Base-by-base conservation (phyloP, 1,284 basidiomycete species). In the Leccinum subatratum region DNA sequence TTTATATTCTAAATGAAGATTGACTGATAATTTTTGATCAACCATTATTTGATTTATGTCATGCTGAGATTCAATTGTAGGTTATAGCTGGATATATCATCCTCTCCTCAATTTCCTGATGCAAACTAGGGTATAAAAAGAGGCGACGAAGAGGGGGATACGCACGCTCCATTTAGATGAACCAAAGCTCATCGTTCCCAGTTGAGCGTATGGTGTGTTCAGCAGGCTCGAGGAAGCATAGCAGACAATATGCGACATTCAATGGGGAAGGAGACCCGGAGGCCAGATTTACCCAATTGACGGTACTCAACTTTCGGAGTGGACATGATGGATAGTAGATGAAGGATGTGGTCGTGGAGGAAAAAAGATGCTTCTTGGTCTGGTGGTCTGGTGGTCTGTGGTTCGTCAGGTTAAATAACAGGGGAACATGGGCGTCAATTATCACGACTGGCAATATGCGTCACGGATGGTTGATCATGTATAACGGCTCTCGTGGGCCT, bases 281-380 rank as follows among this genome's bases (percentile, higher is more conserved):
- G 56, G 16, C 56, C 56, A 16, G 56, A 58, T 25, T 58, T 58
- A 20, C 56, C 56, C 16, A 58, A 25, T 3, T 58, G 28, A 28
- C 28, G 56, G 56, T 58, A 58, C 16, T 58, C 28, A 9, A 58
- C 56, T 57, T 57, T 57, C 6, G 16, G 25, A 20, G 22, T 18
- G 25, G 56, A 28, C 56, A 57, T 57, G 56, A 57, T 42, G 8
- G 4, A 42, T 18, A 18, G 39, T 18, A 42, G 18, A 42, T 16
- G 16, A 18, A 16, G 39, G 39, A 83, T 69, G 32, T 42, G 39
- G 34, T 6, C 3, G 34, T 37, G 6, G 12, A 37, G 5, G 34
- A 37, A 42, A 8, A 34, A 42, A 18, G 3, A 42, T 18, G 39
- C 6, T 42, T 42, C 7, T 42, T 42, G 7, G 42, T 45, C 42